Conservation (phyloP, 2,329 filamentous ascomycete species). For the Cordyceps tenuipes region DNA sequence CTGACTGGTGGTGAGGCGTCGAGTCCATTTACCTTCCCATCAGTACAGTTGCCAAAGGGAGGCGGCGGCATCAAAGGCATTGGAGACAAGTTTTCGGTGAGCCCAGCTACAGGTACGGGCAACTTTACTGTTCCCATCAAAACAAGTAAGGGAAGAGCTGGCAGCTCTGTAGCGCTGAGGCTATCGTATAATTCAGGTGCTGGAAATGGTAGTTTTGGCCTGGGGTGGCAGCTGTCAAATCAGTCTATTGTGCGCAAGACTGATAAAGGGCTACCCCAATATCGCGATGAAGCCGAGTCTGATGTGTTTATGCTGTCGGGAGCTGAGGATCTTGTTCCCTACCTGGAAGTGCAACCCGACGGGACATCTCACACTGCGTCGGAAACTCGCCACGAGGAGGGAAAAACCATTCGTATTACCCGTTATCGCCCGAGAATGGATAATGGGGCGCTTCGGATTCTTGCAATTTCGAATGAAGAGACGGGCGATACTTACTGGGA, state of each 20-base stretch:
- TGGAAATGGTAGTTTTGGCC: constrained; percentile 22
- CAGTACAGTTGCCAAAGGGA: constrained; percentile 2
- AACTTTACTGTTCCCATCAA: constrained; percentile 13
- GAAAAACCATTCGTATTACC: constrained; percentile 6
- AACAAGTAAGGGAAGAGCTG: constrained; percentile 8
- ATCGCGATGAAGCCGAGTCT: constrained; percentile 14
- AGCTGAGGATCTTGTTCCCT: constrained; percentile 21
- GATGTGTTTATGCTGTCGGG: constrained; percentile 20
- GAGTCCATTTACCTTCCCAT: constrained; percentile 3
- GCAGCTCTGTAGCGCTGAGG: constrained; percentile 4
- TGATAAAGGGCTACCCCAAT: constrained; percentile 18
- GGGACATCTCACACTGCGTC: neutral
- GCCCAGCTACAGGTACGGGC: constrained; percentile 12
- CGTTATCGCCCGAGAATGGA: constrained; percentile 17
- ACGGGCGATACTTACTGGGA: constrained; percentile 17
- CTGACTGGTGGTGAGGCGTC: neutral
- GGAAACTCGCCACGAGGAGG: neutral
- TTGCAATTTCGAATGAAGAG: constrained; percentile 13
- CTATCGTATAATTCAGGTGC: constrained; percentile 20
- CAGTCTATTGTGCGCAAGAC: constrained; percentile 19
- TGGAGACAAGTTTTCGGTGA: constrained; percentile 13
- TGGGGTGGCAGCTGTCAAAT: constrained; percentile 21
- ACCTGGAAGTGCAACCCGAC: neutral
- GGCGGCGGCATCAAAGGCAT: constrained; percentile 9
- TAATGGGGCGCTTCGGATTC: constrained; percentile 13